These are phyloP conservation scores for Sabuloglossum arenarium DNA, from an alignment of 495 filamentous ascomycete genomes.

Conservation along the genomic window DNA sequence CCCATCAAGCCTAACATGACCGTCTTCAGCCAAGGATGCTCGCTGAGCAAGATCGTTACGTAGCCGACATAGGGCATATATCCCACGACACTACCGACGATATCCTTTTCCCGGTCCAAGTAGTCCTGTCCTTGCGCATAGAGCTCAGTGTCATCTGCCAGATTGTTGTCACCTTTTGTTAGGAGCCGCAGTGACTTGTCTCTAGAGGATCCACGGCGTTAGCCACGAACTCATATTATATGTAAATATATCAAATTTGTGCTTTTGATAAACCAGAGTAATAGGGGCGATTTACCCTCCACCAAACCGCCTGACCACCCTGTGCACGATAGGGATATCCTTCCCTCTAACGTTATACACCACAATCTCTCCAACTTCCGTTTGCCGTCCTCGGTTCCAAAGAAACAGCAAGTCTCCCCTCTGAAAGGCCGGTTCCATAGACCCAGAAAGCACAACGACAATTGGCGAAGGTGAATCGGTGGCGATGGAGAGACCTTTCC, in stretches of 20 bases:
- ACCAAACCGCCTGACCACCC: constrained; percentile 38
- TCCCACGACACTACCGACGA: constrained; percentile 84
- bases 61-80: constrained; percentile 94
- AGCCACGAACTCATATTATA: not conserved
- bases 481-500: constrained; percentile 81
- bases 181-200: constrained; percentile 38
- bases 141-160: constrained; percentile 83
- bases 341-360: constrained; percentile 82
- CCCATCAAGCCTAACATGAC: constrained; percentile 91
- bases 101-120: constrained; percentile 62
- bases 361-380: constrained; percentile 18
- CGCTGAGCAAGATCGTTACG: constrained; percentile 88
- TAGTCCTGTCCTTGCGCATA: constrained; percentile 73
- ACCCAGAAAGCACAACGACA: constrained; percentile 84
- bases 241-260: not conserved
- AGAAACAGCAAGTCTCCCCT: constrained; percentile 82
- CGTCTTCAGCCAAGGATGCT: constrained; percentile 95
- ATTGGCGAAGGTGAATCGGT: constrained; percentile 81
- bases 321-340: constrained; percentile 87
- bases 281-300: constrained; percentile 18
- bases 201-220: constrained; percentile 8
- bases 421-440: constrained; percentile 96
- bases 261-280: not conserved
- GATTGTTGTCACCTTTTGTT: constrained; percentile 98
- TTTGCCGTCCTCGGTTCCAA: constrained; percentile 59